Base-by-base conservation (phyloP, 1,284 basidiomycete genomes). In the Puccinia hordei region DNA sequence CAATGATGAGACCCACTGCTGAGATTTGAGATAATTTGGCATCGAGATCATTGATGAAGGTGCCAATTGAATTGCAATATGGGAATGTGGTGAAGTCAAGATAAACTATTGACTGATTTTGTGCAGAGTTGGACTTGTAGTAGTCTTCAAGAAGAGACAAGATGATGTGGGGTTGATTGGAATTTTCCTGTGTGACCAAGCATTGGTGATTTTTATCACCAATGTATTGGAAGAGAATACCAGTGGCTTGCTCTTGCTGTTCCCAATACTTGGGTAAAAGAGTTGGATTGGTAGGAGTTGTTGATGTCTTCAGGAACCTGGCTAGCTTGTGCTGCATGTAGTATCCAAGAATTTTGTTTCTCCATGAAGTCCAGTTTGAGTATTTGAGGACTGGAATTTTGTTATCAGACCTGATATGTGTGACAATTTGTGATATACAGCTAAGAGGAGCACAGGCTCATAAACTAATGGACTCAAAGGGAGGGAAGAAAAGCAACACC, bases 71-170 rank as follows among this genome's bases (percentile, higher is more conserved):
- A 17, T 8, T 17, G 5, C 30, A 9, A 30, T 24, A 61, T 6
- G 5, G 17, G 15, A 66, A 44, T 2, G 4, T 19, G 3, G 33
- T 6, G 22, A 17, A 66, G 17, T 66, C 38, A 4, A 38, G 38
- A 46, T 44, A 66, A 38, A 66, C 38, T n/a, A 22, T 44, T 1
- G 38, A 66, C 24, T 66, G 65, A 44, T 66, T 66, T 17, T 66
- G 10, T 2, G 22, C 44, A 2, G 27, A 30, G 12, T 44, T 66
- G 33, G 65, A 66, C 24, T 66, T 22, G 44, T 44, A 66, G 24
- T 66, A 33, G 12, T 44, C 33, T 13, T 10, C 15, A 1, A 66
- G 44, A 1, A 66, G 35, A 6, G 19, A 4, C 65, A 35, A 66
- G 10, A 66, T 44, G 30, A 30, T 19, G 12, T 22, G 22, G 13